A percentile compares a stretch with the other conserved stretches of the same genome.
These are phyloP conservation scores for Aegle marmelos DNA, from an alignment of 345 rosid genomes.

Conservation along the genomic window DNA sequence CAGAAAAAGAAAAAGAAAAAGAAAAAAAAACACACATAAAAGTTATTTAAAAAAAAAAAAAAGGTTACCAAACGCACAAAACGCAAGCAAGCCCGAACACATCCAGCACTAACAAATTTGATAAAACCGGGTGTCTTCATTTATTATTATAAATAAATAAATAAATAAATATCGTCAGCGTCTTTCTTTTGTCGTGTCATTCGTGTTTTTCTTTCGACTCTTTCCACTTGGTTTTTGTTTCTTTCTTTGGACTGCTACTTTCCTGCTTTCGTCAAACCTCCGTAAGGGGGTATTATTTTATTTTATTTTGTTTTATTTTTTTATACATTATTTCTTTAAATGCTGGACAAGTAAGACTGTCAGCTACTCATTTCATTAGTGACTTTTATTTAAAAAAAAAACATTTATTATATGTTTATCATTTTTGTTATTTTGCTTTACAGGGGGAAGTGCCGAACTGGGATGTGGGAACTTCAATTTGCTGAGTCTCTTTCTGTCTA, in stretches of 20 bases:
- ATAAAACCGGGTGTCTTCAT: neutral
- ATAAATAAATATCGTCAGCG: neutral
- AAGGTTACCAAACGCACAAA: no score
- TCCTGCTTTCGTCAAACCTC: neutral
- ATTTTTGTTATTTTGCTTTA: neutral
- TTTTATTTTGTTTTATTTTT: neutral
- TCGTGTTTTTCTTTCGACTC: neutral
- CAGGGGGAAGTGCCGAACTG: neutral
- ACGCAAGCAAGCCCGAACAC: neutral
- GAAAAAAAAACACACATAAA: no score
- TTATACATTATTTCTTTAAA: neutral
- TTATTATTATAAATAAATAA: no score
- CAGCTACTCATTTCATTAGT: neutral
- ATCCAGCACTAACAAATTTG: neutral
- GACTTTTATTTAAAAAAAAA: neutral
- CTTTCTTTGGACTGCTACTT: neutral
- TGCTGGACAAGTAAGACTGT: neutral
- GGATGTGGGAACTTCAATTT: neutral
- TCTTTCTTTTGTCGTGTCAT: neutral
- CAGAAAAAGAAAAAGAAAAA: no score
- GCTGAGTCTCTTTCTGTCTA: neutral
- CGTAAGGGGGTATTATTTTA: neutral
- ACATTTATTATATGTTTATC: neutral
- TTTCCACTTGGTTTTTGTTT: neutral
- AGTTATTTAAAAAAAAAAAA: no score